Evolutionary conservation across 768 basidiomycete species (phyloP), one percentile per base, ranked within the genome.

Genomic region (Cantharellus anzutake): DNA sequence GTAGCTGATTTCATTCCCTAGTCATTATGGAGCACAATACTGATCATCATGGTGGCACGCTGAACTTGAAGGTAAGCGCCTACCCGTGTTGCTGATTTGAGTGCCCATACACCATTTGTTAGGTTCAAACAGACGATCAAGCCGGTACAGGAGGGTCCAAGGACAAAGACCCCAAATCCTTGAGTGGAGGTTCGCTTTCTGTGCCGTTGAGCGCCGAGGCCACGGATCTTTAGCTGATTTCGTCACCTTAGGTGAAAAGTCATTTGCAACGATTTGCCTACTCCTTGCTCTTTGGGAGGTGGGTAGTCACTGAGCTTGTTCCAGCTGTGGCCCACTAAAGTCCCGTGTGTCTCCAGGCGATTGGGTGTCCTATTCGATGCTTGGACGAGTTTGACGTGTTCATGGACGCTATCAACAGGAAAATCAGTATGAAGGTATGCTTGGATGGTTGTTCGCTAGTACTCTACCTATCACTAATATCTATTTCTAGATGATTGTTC

Each of bases 351-450:
- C 37, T 55, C 52, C 34, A 57, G 56, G 83, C 89, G 14, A 91
- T 93, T 60, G 85, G 87, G 0, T 93, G 93, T 68, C 96, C 96
- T 1, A 75, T 99, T 52, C 76, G 96, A 61, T 97, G 94, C 67
- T 80, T 98, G 82, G 96, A 99, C 66, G 96, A 99, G 69, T 99
- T 96, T 68, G 94, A 98, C 65, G 94, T 97, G 5, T 97, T 94
- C 75, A 91, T 98, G 88, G 90, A 93, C 67, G 87, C 5, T 38
- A 67, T 69, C 52, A 73, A 73, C 62, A 81, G 96, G 20, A 82
- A 83, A 53, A 85, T 94, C 66, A 86, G 86, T 62, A 96, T 94
- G 83, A 87, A 81, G 70, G 91, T 94, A 55, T 7, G 52, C 11
- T 7, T 86, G 86, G 97, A 80, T 86, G 89, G 60, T 16, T 79